phyloP scores from a whole-genome alignment of 768 basidiomycete species.

The Tricholoma sp. region DNA sequence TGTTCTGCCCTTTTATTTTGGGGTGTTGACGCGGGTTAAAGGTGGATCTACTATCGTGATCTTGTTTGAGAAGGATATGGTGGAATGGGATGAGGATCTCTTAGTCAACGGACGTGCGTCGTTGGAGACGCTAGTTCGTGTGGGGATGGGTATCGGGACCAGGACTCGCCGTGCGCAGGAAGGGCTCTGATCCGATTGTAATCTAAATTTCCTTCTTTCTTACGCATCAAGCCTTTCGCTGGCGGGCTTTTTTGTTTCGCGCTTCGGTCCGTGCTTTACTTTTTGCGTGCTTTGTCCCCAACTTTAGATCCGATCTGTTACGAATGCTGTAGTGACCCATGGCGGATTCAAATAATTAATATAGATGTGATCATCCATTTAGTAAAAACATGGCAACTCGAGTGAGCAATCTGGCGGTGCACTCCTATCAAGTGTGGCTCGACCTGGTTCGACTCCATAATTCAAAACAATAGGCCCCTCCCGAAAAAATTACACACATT shows the following conservation, averaged over 20 bases:
- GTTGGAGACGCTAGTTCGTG: slow-evolving; percentile 86
- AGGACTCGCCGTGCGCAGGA: slow-evolving; percentile 8
- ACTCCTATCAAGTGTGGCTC: too few species aligned
- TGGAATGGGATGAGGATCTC: slow-evolving; percentile 92
- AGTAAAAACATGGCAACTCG: too few species aligned
- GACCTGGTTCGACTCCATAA: too few species aligned
- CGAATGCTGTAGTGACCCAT: too few species aligned
- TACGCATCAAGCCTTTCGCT: not conserved
- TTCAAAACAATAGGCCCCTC: too few species aligned
- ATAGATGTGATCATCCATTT: too few species aligned
- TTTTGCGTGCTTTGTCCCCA: too few species aligned
- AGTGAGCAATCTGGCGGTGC: too few species aligned
- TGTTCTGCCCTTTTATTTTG: not conserved
- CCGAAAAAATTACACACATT: too few species aligned
- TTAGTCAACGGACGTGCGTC: slow-evolving; percentile 77
- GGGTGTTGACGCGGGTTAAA: slow-evolving; percentile 21
- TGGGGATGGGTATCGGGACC: slow-evolving; percentile 78
- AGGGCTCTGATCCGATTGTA: not conserved
- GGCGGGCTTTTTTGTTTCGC: not conserved
- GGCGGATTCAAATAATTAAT: too few species aligned
- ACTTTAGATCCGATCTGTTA: too few species aligned
- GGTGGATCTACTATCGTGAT: slow-evolving; percentile 92
- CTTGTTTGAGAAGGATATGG: slow-evolving; percentile 77
- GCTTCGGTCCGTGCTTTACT: too few species aligned
- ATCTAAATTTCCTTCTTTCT: not conserved